phyloP scores from a whole-genome alignment of 129 eudicot genomes.

The Flaveria linearis region DNA sequence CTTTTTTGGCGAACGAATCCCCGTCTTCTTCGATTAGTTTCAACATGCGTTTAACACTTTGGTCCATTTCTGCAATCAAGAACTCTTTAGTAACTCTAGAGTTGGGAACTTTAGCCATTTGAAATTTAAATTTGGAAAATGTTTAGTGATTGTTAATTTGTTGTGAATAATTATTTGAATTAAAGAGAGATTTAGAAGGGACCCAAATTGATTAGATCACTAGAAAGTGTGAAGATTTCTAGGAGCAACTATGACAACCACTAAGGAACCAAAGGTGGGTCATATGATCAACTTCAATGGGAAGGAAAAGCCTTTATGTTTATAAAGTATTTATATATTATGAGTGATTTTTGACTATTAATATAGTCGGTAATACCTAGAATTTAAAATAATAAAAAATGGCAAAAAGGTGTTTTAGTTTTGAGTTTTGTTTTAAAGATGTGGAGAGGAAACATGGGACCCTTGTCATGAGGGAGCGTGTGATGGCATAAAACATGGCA shows the following conservation, averaged over 20 bases:
- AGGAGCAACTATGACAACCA: constrained; percentile 46
- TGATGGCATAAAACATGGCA: constrained; percentile 2
- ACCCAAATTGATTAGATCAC: constrained; percentile 40
- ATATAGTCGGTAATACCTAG: constrained; percentile 18
- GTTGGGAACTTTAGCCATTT: constrained; percentile 19
- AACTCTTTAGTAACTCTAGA: constrained; percentile 40
- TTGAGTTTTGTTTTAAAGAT: constrained; percentile 12
- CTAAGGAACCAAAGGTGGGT: constrained; percentile 46
- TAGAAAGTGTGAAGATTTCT: constrained; percentile 35
- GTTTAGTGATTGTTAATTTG: constrained; percentile 6
- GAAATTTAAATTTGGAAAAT: neutral
- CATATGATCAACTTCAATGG: constrained; percentile 34
- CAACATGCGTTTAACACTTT: constrained; percentile 70
- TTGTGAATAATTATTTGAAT: constrained; percentile 18
- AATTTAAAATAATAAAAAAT: constrained; percentile 13
- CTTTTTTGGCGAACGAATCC: constrained; percentile 87
- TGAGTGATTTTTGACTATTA: constrained; percentile 34
- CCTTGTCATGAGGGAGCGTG: constrained; percentile 28
- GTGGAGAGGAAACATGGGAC: constrained; percentile 25
- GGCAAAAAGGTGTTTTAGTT: constrained; percentile 19
- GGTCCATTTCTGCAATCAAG: constrained; percentile 83
- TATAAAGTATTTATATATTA: constrained; percentile 8
- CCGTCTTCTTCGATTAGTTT: constrained; percentile 91
- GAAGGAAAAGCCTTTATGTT: constrained; percentile 22
- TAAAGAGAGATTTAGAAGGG: constrained; percentile 19